Base-by-base conservation (phyloP, 2,329 filamentous ascomycete species). In the Chalara sp. region DNA sequence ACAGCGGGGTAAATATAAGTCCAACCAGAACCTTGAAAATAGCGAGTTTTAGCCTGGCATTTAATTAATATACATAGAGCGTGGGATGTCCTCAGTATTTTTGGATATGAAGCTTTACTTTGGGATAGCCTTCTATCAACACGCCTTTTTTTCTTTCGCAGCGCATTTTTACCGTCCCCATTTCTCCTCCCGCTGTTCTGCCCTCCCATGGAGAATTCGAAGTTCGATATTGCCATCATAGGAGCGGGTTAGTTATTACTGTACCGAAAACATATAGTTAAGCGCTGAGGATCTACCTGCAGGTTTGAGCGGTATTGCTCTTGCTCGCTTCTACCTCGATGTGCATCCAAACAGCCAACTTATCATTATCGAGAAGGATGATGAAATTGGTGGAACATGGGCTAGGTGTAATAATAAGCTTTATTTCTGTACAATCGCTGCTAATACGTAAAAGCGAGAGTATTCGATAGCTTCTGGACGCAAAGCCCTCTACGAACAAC, bases 401-500 rank as follows among this genome's bases (percentile, higher is more conserved):
- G 21, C 7, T 21, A 43, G 8, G 21, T 7, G 41, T 43, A 6
- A n/a, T 37, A n/a, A 37, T 7, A n/a, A 37, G 33, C 7, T 37
- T 7, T 7, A 37, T 7, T 37, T n/a, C n/a, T 7, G 33, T 37
- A 7, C 7, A 37, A 37, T n/a, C n/a, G n/a, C n/a, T 37, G 33
- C 33, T 29, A 8, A 8, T 13, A 6, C 13, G 11, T 29, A 29
- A 8, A 7, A 43, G 41, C 7, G 7, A 8, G 41, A 29, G 41
- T 43, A 6, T 43, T 8, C 53, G 57, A 61, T 33, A 56, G 51
- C 41, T 66, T 65, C 45, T 66, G 63, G 62, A 60, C 59, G n/a
- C 63, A 67, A 57, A 61, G 59, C 53, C 60, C 61, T n/a, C 40
- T 62, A 28, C 57, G 63, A 39, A 59, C 58, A 35, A 58, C 63